Base-by-base conservation (phyloP, 495 filamentous ascomycete genomes). In the Trichoderma reesei region DNA sequence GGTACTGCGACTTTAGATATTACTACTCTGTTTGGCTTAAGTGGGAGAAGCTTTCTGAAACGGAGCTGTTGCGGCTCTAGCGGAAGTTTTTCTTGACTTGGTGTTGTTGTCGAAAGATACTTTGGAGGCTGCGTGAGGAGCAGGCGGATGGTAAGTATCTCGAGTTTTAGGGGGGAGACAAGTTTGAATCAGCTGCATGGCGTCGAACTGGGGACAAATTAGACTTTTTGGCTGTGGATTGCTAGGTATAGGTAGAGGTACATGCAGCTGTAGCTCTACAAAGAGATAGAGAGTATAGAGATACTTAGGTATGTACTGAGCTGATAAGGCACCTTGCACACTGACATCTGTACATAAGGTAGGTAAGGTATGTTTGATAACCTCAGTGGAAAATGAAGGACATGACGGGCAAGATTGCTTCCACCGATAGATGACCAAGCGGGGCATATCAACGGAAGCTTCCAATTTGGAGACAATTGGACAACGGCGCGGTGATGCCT, bases 31-130 rank as follows among this genome's bases (percentile, higher is more conserved):
- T 48, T 48, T n/a, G 16, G 44, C n/a, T 48, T 18, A 48, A n/a
- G 16, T 11, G 41, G n/a, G 2, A 0, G 20, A n/a, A 48, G 44
- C 44, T 18, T 16, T 48, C 20, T 18, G 16, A 48, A 48, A 48
- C 44, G 16, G 44, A 48, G 44, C 44, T 48, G n/a, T n/a, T 18
- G 44, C 44, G 44, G 44, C 44, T 48, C 44, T 48, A 48, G 44
- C 44, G 44, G 44, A 48, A 18, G 20, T 14, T 48, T 26, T 48
- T 11, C 41, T 11, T 18, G 7, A 48, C 3, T 18, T 3, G 16
- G 44, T 48, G 44, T n/a, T n/a, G n/a, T n/a, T n/a, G n/a, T n/a
- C n/a, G n/a, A n/a, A n/a, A n/a, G n/a, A n/a, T n/a, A n/a, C n/a
- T n/a, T n/a, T n/a, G n/a, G n/a, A n/a, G n/a, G n/a, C n/a, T n/a